Evolutionary conservation across 768 basidiomycete species (phyloP), one percentile per base, ranked within the genome.

Genomic region (Tulasnella sp.): DNA sequence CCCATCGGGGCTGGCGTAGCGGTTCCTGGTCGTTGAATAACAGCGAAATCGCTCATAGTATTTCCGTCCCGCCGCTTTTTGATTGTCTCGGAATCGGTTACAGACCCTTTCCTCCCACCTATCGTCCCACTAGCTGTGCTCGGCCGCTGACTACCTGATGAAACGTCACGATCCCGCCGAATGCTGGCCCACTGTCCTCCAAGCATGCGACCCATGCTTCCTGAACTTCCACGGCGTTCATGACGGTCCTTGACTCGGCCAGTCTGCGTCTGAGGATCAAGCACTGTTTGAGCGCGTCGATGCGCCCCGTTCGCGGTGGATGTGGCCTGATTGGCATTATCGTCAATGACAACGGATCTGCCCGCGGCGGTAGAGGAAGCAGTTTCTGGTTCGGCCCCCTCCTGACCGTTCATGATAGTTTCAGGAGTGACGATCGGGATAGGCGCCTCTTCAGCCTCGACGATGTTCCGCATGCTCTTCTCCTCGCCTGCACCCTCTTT

Each of bases 181-280:
- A 76, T 3, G 83, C 80, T 15, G 80, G 82, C 11, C 76, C 77
- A 24, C 74, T 68, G 53, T 64, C 65, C 1, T 66, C 73, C 75
- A 42, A 80, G 67, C 45, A 80, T 68, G 31, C 49, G 82, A 80
- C 22, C 80, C 85, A 25, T 57, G 31, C 61, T 62, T 1, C 86
- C 83, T 0, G 84, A 85, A 66, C 85, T 88, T 66, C 85, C 87
- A 66, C 88, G 71, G 66, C 87, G 74, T 63, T 86, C 84, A 67
- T 90, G 87, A 44, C 34, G 34, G 15, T 82, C 25, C 46, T 59
- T 74, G 12, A 74, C 72, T 22, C 81, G 71, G 12, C 81, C 75
- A 25, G 54, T 38, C 48, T 15, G 81, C 79, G 41, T 41, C 49
- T 80, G 77, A 0, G 85, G 79, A 68, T 90, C 87, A 31, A 89